phyloP scores from a whole-genome alignment of 2,329 filamentous ascomycete genomes.

The Simplicillium sp. region DNA sequence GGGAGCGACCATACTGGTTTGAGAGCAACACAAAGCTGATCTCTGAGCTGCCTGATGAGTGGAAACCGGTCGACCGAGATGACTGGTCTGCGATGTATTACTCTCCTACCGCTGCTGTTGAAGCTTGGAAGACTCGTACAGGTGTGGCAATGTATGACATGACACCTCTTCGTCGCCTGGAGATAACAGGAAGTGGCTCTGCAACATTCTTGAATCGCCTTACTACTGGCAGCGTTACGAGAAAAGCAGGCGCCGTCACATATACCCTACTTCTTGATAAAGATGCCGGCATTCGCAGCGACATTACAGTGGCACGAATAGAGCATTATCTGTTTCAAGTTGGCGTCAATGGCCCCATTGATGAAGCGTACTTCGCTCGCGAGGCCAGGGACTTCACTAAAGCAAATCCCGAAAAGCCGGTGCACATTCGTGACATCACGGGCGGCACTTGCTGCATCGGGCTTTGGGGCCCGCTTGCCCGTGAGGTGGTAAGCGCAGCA shows the following conservation, averaged over 20 bases:
- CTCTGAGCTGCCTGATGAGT: conserved; percentile 38
- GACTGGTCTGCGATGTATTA: conserved; percentile 48
- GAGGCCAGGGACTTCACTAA: conserved; percentile 40
- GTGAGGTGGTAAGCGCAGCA: conserved; percentile 37
- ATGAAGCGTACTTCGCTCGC: conserved; percentile 42
- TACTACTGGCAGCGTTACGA: conserved; percentile 38
- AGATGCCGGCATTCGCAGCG: conserved; percentile 43
- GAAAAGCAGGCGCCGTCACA: conserved; percentile 37
- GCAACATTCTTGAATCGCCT: conserved; percentile 43
- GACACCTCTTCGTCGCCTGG: conserved; percentile 48
- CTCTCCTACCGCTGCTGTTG: conserved; percentile 48
- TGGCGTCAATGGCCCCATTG: conserved; percentile 44
- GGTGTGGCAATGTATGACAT: conserved; percentile 54
- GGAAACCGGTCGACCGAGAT: conserved; percentile 46
- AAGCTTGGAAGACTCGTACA: conserved; percentile 57
- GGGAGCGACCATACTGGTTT: conserved; percentile 57
- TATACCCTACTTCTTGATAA: conserved; percentile 48
- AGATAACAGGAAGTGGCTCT: conserved; percentile 48
- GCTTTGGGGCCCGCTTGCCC: conserved; percentile 50
- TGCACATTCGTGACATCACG: conserved; percentile 48
- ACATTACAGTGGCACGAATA: conserved; percentile 46
- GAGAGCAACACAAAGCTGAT: conserved; percentile 44
- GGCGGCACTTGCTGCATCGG: conserved; percentile 51
- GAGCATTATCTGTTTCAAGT: conserved; percentile 41
- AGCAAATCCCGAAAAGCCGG: conserved; percentile 27